These are phyloP conservation scores for Polygonum aviculare DNA, from an alignment of 148 eudicot species.

Conservation along the genomic window DNA sequence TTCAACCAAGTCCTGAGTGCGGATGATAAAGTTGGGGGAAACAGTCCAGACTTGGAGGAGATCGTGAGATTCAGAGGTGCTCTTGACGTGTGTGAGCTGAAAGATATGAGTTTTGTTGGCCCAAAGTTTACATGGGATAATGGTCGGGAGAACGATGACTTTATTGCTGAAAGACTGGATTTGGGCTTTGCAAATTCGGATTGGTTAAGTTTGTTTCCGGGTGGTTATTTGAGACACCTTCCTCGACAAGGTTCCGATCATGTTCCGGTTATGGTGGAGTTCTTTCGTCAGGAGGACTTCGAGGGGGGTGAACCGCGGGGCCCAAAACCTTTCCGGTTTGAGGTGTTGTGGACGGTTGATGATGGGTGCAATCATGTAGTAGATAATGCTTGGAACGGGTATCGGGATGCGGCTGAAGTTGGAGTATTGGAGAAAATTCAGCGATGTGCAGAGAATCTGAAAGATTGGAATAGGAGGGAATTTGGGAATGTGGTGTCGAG, in stretches of 20 bases:
- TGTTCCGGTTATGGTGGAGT: background rate
- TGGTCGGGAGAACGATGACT: background rate
- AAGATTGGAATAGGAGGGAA: no score
- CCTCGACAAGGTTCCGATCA: background rate
- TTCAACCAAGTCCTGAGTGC: background rate
- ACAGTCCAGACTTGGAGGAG: background rate
- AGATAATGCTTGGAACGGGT: no score
- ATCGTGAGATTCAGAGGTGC: background rate
- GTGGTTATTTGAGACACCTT: background rate
- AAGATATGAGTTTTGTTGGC: background rate
- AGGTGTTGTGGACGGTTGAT: background rate
- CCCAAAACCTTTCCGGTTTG: background rate
- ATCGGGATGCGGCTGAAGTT: no score
- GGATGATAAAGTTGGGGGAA: background rate
- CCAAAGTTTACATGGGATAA: background rate
- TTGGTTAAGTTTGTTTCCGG: no score
- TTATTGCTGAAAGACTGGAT: background rate
- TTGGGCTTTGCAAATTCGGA: background rate
- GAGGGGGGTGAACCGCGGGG: no score
- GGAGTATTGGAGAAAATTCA: no score
- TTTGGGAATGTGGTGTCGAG: no score
- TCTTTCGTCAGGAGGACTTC: background rate
- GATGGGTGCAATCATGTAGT: background rate
- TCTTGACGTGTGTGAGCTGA: background rate
- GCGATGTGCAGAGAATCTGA: no score